Evolutionary conservation across 352 stramenopile genomes (phyloP).

Genomic region (Peronosclerospora sorghi): DNA sequence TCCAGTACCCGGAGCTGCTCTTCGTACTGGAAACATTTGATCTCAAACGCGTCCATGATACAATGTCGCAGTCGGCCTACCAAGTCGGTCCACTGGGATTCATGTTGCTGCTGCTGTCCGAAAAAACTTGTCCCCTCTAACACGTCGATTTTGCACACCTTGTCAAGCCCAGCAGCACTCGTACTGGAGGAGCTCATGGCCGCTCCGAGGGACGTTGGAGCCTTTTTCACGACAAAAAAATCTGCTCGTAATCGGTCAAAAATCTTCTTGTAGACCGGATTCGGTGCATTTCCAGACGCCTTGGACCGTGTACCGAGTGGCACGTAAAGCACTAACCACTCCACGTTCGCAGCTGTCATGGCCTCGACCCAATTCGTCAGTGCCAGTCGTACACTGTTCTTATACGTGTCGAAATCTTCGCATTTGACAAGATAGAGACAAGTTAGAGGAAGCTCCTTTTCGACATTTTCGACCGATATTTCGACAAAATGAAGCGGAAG

Average conservation of each 20-base stretch:
- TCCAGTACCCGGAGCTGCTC: slow-evolving; percentile 55
- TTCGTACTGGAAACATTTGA: slow-evolving; percentile 71
- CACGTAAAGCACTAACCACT: slow-evolving; percentile 82
- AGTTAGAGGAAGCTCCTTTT: slow-evolving; percentile 31
- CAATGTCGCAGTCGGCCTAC: slow-evolving; percentile 51
- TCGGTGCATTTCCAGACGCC: slow-evolving; percentile 28
- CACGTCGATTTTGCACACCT: slow-evolving; percentile 79
- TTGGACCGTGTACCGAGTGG: slow-evolving; percentile 61
- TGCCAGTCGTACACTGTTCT: slow-evolving; percentile 29
- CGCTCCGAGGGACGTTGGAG: not conserved
- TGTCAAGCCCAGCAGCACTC: slow-evolving; percentile 20
- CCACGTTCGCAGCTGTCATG: slow-evolving; percentile 51
- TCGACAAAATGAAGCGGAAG: slow-evolving; percentile 48
- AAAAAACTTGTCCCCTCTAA: slow-evolving; percentile 60
- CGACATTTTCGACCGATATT: slow-evolving; percentile 5
- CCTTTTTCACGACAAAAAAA: slow-evolving; percentile 45
- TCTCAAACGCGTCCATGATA: slow-evolving; percentile 78
- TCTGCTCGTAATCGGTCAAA: slow-evolving; percentile 61
- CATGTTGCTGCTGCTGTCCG: slow-evolving; percentile 65
- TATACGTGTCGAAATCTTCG: slow-evolving; percentile 73
- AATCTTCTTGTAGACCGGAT: slow-evolving; percentile 65
- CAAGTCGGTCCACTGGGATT: slow-evolving; percentile 71
- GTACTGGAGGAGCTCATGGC: not conserved
- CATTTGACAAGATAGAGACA: slow-evolving; percentile 78
- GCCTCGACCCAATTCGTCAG: slow-evolving; percentile 53